phyloP scores from a whole-genome alignment of 495 filamentous ascomycete genomes.

The Alectoria sarmentosa region DNA sequence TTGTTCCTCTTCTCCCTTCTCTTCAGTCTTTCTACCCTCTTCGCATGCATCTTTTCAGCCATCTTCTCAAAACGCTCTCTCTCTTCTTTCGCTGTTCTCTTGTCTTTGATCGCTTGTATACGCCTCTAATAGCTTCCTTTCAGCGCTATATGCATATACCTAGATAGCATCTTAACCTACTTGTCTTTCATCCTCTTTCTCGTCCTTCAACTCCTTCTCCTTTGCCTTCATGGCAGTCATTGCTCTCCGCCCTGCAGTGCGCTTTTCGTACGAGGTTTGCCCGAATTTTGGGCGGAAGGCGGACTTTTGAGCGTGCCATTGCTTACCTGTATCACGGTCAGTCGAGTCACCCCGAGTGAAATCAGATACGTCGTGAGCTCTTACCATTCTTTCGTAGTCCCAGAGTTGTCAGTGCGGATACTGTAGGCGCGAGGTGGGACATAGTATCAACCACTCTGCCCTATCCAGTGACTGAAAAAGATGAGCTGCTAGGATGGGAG shows the following conservation, averaged over 20 bases:
- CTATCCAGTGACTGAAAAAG: not conserved
- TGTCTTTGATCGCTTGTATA: slow-evolving; percentile 73
- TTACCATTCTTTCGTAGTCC: slow-evolving; percentile 63
- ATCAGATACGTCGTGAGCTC: not conserved
- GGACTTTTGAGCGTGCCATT: slow-evolving; percentile 78
- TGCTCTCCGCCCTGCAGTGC: slow-evolving; percentile 55
- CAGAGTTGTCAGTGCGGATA: slow-evolving; percentile 25
- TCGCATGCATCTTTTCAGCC: slow-evolving; percentile 95
- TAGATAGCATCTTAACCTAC: slow-evolving; percentile 36
- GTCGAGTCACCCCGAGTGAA: not conserved
- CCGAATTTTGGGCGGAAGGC: slow-evolving; percentile 82
- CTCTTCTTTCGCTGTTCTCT: slow-evolving; percentile 79
- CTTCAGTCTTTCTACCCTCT: slow-evolving; percentile 87
- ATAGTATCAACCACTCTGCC: not conserved
- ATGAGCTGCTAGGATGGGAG: not conserved
- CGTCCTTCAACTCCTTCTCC: slow-evolving; percentile 91
- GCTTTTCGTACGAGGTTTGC: slow-evolving; percentile 69
- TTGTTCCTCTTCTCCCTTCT: slow-evolving; percentile 97
- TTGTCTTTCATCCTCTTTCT: slow-evolving; percentile 83
- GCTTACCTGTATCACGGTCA: slow-evolving; percentile 60
- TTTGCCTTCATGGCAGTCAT: slow-evolving; percentile 72
- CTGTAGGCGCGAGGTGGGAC: not conserved
- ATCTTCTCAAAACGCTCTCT: slow-evolving; percentile 90
- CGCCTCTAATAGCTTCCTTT: slow-evolving; percentile 48
- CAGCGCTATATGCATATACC: not conserved